These are phyloP conservation scores for Lactifluus pinguis DNA, from an alignment of 768 basidiomycete species.

Conservation along the genomic window DNA sequence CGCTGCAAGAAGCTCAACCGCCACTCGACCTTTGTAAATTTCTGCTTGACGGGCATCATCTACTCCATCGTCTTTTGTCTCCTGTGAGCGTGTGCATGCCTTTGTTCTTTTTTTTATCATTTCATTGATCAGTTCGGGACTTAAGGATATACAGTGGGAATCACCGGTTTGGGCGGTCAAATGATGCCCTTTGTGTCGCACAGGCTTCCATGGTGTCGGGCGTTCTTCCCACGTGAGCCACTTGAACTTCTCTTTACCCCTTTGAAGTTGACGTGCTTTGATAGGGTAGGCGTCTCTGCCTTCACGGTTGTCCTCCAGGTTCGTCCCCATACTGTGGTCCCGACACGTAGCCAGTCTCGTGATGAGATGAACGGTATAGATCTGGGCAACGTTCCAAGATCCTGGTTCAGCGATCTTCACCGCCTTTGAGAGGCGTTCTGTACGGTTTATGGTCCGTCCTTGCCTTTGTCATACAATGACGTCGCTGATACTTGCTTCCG, in stretches of 20 bases:
- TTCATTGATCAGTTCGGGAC: background rate
- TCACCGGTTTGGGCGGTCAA: conserved; percentile 21
- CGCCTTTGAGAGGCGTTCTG: conserved; percentile 24
- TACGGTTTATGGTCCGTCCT: conserved; percentile 21
- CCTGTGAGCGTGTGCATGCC: conserved; percentile 32
- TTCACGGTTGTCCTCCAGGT: conserved; percentile 36
- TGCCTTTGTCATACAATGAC: background rate
- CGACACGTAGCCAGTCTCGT: background rate
- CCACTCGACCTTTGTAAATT: conserved; percentile 47
- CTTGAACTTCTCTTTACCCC: background rate
- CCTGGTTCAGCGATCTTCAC: conserved; percentile 18
- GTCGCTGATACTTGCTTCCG: conserved; percentile 4
- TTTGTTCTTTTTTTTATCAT: background rate
- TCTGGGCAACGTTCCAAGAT: conserved; percentile 30
- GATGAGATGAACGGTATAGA: conserved; percentile 19
- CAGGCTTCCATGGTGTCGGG: conserved; percentile 49
- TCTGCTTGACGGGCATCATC: conserved; percentile 47
- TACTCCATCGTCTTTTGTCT: conserved; percentile 45
- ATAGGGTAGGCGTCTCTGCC: conserved; percentile 35
- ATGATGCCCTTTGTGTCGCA: conserved; percentile 33
- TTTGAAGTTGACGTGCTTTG: background rate
- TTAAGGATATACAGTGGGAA: conserved; percentile 29
- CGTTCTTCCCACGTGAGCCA: conserved; percentile 42
- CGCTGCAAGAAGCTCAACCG: conserved; percentile 35
- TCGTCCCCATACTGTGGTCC: background rate